These are phyloP conservation scores for Bipolaris cookei DNA, from an alignment of 2,329 filamentous ascomycete species.

Conservation along the genomic window DNA sequence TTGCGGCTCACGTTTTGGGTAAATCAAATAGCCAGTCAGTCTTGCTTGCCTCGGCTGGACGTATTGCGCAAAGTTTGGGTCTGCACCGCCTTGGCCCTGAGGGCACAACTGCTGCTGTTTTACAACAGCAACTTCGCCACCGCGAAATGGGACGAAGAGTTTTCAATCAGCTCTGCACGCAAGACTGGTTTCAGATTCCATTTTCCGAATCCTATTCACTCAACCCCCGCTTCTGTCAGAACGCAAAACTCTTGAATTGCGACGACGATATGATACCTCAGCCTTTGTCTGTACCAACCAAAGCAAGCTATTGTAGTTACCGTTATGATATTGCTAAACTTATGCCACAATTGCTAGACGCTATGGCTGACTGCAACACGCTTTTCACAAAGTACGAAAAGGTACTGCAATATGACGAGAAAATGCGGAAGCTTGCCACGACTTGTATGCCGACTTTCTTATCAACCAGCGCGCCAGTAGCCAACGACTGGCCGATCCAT, in stretches of 20 bases:
- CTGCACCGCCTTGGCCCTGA: slow-evolving; percentile 50
- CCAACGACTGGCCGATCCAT: slow-evolving; percentile 45
- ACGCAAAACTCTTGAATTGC: slow-evolving; percentile 42
- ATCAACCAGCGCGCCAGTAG: slow-evolving; percentile 35
- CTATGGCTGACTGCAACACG: slow-evolving; percentile 44
- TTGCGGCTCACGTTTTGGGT: slow-evolving; percentile 56
- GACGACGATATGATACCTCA: slow-evolving; percentile 33
- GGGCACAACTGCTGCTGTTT: background rate
- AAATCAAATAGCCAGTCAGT: slow-evolving; percentile 55
- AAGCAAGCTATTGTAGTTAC: slow-evolving; percentile 45
- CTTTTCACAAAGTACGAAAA: slow-evolving; percentile 52
- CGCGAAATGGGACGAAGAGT: slow-evolving; percentile 45
- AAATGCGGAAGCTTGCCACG: slow-evolving; percentile 47
- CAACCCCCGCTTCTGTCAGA: slow-evolving; percentile 38
- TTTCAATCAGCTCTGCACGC: slow-evolving; percentile 49
- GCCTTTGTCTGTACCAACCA: slow-evolving; percentile 32
- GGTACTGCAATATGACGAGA: slow-evolving; percentile 48
- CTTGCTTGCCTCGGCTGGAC: slow-evolving; percentile 53
- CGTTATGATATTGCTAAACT: slow-evolving; percentile 48
- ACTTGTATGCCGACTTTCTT: slow-evolving; percentile 45
- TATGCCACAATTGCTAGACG: slow-evolving; percentile 50
- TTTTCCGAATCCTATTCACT: slow-evolving; percentile 51
- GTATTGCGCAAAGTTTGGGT: slow-evolving; percentile 56
- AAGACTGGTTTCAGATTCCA: slow-evolving; percentile 53
- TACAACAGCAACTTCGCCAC: slow-evolving; percentile 20